phyloP scores from a whole-genome alignment of 73 alveolate species.

The Tetrahymena elliotti region DNA sequence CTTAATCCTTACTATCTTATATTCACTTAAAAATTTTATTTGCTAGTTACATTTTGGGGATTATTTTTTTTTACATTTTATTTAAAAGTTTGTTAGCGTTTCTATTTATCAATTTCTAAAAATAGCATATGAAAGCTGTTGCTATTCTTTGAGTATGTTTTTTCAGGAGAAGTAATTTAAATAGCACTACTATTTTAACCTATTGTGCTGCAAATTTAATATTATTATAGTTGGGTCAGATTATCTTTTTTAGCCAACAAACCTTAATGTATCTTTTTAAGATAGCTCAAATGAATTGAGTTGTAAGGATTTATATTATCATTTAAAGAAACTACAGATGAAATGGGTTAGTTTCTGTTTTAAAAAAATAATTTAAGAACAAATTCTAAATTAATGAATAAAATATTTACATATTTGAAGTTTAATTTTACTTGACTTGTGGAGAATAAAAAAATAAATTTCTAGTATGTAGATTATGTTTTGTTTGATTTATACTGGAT shows the following conservation, averaged over 20 bases:
- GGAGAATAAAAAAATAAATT: background rate
- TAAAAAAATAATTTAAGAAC: background rate
- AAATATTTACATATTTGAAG: background rate
- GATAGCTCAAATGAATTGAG: background rate
- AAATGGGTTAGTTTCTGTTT: background rate
- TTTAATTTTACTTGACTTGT: background rate
- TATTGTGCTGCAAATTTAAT: background rate
- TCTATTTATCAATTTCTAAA: background rate
- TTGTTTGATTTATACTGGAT: too few species aligned
- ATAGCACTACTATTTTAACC: background rate
- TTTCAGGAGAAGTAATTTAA: background rate
- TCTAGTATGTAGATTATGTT: too few species aligned
- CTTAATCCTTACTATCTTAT: background rate
- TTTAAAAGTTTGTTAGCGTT: background rate
- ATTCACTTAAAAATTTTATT: too few species aligned
- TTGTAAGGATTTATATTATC: background rate
- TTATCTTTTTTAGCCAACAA: background rate
- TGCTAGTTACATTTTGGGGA: background rate
- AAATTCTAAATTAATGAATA: too few species aligned
- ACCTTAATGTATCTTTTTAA: background rate
- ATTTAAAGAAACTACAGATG: background rate
- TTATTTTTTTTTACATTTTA: too few species aligned
- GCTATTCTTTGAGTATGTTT: background rate
- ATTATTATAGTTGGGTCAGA: background rate
- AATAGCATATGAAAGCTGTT: background rate